These are phyloP conservation scores for Eucalyptus pumila DNA, from an alignment of 345 rosid genomes.

Conservation along the genomic window DNA sequence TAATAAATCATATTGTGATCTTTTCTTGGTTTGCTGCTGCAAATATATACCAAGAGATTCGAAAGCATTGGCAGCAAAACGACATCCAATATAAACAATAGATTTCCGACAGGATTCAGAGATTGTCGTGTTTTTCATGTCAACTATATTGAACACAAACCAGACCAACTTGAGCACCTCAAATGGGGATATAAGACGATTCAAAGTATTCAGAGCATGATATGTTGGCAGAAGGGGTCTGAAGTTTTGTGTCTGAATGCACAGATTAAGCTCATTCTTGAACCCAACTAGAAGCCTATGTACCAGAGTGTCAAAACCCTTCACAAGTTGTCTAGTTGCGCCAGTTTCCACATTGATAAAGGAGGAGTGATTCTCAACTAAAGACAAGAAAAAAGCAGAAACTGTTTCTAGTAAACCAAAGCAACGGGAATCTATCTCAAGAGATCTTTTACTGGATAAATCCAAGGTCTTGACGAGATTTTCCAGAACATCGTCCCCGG, in stretches of 20 bases:
- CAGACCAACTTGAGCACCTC: slow-evolving; percentile 47
- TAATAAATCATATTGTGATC: slow-evolving; percentile 22
- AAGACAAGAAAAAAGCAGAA: slow-evolving; percentile 34
- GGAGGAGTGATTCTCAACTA: slow-evolving; percentile 2
- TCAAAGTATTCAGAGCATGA: slow-evolving; percentile 41
- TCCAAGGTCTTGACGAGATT: slow-evolving; percentile 24
- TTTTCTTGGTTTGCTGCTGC: slow-evolving; percentile 31
- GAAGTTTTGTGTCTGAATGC: slow-evolving; percentile 26
- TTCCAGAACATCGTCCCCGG: slow-evolving; percentile 6
- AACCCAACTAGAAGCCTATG: slow-evolving; percentile 27
- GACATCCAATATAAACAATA: slow-evolving; percentile 42
- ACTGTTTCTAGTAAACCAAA: slow-evolving; percentile 43
- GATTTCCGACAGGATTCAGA: slow-evolving; percentile 7
- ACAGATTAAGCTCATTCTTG: slow-evolving; percentile 31
- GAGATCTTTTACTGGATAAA: slow-evolving; percentile 22
- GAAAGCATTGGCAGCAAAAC: slow-evolving; percentile 57
- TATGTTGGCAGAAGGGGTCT: slow-evolving; percentile 37
- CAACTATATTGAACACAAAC: slow-evolving; percentile 41
- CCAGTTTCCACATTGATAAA: slow-evolving; percentile 7
- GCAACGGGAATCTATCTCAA: slow-evolving; percentile 43
- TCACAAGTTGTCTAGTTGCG: slow-evolving; percentile 15
- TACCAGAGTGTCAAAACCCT: slow-evolving; percentile 29
- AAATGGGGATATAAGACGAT: slow-evolving; percentile 54
- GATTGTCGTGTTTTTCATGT: slow-evolving; percentile 4
- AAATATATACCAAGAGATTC: slow-evolving; percentile 39